Conservation (phyloP, 2,329 filamentous ascomycete genomes). For the Xylaria hypoxylon region DNA sequence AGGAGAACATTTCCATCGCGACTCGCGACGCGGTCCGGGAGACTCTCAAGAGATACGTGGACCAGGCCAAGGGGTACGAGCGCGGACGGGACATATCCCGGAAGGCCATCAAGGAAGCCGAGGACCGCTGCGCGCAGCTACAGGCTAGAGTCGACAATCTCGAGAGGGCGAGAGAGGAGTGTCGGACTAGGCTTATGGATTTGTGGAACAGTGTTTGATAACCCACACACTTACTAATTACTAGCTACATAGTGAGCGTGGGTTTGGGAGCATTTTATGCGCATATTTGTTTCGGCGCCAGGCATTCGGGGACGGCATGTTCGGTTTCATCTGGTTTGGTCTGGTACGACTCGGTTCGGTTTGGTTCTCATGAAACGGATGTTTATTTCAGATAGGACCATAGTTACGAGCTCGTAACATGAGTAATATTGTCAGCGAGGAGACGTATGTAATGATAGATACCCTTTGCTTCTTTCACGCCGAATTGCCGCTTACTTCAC, state of each 20-base stretch:
- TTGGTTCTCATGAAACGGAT: neutral
- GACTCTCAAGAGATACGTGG: conserved; percentile 66
- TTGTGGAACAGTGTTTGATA: conserved; percentile 23
- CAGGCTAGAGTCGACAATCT: conserved; percentile 54
- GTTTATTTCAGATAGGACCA: neutral
- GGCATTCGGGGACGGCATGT: neutral
- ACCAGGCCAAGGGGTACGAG: conserved; percentile 69
- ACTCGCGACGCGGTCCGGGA: conserved; percentile 55
- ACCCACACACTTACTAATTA: neutral
- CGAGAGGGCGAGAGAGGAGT: conserved; percentile 52
- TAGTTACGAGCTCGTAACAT: neutral
- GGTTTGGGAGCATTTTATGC: neutral
- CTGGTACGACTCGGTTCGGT: too few species aligned
- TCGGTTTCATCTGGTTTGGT: neutral
- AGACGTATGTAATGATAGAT: conserved; percentile 20
- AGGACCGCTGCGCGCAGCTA: conserved; percentile 58
- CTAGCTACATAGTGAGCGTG: neutral
- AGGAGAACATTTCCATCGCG: conserved; percentile 55
- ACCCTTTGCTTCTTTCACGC: conserved; percentile 4
- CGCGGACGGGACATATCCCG: conserved; percentile 75
- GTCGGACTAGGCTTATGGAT: conserved; percentile 21
- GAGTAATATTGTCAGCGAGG: neutral
- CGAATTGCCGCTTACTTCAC: neutral
- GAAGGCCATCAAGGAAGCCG: conserved; percentile 70
- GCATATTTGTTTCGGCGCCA: neutral